Conservation (phyloP, 2,329 filamentous ascomycete genomes). For the Arthroderma sp. region DNA sequence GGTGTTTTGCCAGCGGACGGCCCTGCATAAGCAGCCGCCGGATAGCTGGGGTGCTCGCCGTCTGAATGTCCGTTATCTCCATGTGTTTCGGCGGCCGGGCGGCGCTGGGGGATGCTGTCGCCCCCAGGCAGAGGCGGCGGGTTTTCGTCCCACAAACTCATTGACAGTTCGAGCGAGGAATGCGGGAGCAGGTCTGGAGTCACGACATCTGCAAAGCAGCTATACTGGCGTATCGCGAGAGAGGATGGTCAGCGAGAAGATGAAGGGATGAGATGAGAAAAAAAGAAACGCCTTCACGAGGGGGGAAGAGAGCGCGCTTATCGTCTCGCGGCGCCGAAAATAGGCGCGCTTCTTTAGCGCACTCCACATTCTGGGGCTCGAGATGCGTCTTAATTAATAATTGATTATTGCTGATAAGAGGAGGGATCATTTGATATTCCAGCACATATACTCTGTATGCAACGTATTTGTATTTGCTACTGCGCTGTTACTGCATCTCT, state of each 20-base stretch:
- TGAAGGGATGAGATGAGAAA: background rate
- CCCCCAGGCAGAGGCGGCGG: background rate
- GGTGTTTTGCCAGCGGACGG: background rate
- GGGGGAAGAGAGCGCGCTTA: constrained; percentile 1
- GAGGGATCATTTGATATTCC: background rate
- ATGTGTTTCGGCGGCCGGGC: background rate
- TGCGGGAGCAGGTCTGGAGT: background rate
- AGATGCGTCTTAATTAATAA: constrained; percentile 3
- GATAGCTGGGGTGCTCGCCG: background rate
- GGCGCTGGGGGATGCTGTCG: background rate
- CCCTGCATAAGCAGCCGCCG: background rate
- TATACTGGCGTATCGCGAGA: too few relatives aligned
- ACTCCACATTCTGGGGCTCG: background rate
- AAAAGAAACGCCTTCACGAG: constrained; percentile 1
- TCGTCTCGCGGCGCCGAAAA: background rate
- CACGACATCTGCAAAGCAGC: background rate
- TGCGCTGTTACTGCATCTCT: too few relatives aligned
- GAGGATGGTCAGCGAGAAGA: too few relatives aligned
- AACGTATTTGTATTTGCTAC: too few relatives aligned
- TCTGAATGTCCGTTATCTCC: background rate
- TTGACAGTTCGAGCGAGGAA: background rate
- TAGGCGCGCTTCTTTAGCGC: constrained; percentile 1
- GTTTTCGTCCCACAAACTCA: constrained; percentile 4
- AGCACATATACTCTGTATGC: too few relatives aligned
- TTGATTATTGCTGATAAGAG: too few relatives aligned